Evolutionary conservation across 1,284 basidiomycete genomes (phyloP).

Genomic region (Tetrapyrgos nigripes): DNA sequence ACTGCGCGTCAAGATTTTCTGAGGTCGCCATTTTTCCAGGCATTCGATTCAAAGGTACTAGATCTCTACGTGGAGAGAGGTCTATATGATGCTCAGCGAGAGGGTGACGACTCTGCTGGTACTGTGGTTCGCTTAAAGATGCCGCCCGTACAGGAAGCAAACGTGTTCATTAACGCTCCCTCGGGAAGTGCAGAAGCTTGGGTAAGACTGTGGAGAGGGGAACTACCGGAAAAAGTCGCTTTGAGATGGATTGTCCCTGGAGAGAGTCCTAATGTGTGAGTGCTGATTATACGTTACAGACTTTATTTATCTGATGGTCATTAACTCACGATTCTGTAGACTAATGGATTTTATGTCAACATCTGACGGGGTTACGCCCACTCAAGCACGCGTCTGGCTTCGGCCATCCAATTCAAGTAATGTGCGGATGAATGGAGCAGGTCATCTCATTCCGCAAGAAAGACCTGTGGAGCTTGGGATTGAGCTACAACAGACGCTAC

Average conservation of each 20-base stretch:
- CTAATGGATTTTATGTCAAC: not conserved
- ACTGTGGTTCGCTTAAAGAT: slow-evolving; percentile 63
- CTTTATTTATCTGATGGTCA: too few relatives aligned
- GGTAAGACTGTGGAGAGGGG: slow-evolving; percentile 48
- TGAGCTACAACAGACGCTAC: too few relatives aligned
- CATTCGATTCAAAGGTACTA: slow-evolving; percentile 78
- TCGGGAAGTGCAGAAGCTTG: slow-evolving; percentile 39
- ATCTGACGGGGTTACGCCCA: too few relatives aligned
- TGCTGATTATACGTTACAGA: not conserved
- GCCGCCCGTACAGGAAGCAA: slow-evolving; percentile 62
- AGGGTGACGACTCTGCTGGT: too few relatives aligned
- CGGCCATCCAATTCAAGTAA: slow-evolving; percentile 65
- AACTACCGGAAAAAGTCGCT: slow-evolving; percentile 53
- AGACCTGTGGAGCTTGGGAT: slow-evolving; percentile 49
- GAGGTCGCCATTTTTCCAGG: slow-evolving; percentile 70
- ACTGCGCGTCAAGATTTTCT: slow-evolving; percentile 65
- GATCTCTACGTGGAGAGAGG: slow-evolving; percentile 72
- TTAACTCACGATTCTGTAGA: too few relatives aligned
- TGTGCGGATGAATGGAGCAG: slow-evolving; percentile 54
- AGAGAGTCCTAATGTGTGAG: slow-evolving; percentile 40
- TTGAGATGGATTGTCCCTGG: slow-evolving; percentile 68
- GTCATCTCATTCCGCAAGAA: slow-evolving; percentile 65
- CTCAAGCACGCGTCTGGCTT: slow-evolving; percentile 61
- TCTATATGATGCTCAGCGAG: slow-evolving; percentile 45
- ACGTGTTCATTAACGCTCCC: slow-evolving; percentile 57